Base-by-base conservation (phyloP, 495 filamentous ascomycete species). In the Bathelium albidoporum region DNA sequence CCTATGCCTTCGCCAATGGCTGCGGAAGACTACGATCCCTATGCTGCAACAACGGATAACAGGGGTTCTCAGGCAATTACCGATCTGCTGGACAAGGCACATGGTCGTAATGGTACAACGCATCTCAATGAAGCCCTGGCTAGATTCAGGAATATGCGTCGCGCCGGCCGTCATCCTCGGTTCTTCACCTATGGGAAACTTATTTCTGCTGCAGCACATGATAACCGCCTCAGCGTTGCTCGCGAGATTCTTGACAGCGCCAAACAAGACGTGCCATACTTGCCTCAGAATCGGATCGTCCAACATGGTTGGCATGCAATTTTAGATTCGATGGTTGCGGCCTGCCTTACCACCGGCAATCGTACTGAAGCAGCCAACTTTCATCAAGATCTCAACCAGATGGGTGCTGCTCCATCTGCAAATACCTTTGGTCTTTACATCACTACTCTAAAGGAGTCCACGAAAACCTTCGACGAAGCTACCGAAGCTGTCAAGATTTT, bases 341-440 rank as follows among this genome's bases (percentile, higher is more conserved):
- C 92, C 20, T 95, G 90, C 69, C 83, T 98, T 61, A 92, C 85
- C 14, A 79, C 90, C 41, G 92, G 92, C 62, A 86, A 91, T 62
- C 88, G 91, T 32, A 76, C 78, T 43, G 76, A 89, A 61, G 95
- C 94, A 63, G 84, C 86, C 66, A 83, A 88, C 67, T 97, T 88
- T 75, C 94, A 97, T 75, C 85, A 91, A 69, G 90, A 98, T 69
- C 82, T 98, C 63, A 81, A 90, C 4, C 84, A 88, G 43, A 89
- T 96, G 78, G 91, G 93, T 58, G 83, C 85, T 68, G 87, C 91
- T 24, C 95, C 95, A 34, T 91, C 94, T 0, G 95, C 94, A 59
- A 98, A 98, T 78, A 98, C 94, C 11, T 98, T 93, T 66, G 94
- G 94, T 59, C 82, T 97, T 4, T 98, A 97, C 79, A 98, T 98